Base-by-base conservation (phyloP, 345 rosid species). In the Barbarea vulgaris region DNA sequence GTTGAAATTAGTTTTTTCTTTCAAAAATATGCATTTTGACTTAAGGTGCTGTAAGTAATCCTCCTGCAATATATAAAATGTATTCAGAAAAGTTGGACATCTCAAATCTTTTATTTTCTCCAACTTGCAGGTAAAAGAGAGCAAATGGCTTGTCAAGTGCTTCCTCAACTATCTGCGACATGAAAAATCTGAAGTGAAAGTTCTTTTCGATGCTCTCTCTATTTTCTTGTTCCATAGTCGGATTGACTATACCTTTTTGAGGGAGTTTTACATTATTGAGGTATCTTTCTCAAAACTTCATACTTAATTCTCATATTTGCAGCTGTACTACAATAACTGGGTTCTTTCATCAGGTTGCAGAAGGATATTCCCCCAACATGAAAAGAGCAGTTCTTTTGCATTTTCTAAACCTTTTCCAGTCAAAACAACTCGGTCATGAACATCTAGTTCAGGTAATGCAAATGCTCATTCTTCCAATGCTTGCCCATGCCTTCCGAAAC, bases 381-480 rank as follows among this genome's bases (percentile, higher is more conserved):
- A 92, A 92, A 85, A 95, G 68, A 80, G 76, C 81, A 30, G 88
- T 95, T 78, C 84, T 95, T 63, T 77, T 89, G 73, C 97, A 92
- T 76, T 95, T 95, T 68, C 80, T 95, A 69, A 84, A 67, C 81
- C 93, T 95, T 82, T 95, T 95, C 81, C 96, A 95, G 78, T 77
- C 91, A 41, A 95, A 95, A 80, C 92, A 89, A 78, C 88, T 92
- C 72, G 84, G 85, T 69, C 93, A 87, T 77, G 96, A 90, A 56
- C 99, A 90, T 81, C 70, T 92, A 81, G 99, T 92, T 75, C 86
- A 90, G 62, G 89, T 87, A 22, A 90, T 95, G 99, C 97, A 92
- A 89, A 90, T 95, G 96, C 99, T 92, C 59, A 89, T 95, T 81
- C 96, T 95, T 72, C 99, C 99, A 8, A 86, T 95, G 96, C 97